These are phyloP conservation scores for Raphanus raphanistrum DNA, from an alignment of 345 rosid genomes.

Conservation along the genomic window DNA sequence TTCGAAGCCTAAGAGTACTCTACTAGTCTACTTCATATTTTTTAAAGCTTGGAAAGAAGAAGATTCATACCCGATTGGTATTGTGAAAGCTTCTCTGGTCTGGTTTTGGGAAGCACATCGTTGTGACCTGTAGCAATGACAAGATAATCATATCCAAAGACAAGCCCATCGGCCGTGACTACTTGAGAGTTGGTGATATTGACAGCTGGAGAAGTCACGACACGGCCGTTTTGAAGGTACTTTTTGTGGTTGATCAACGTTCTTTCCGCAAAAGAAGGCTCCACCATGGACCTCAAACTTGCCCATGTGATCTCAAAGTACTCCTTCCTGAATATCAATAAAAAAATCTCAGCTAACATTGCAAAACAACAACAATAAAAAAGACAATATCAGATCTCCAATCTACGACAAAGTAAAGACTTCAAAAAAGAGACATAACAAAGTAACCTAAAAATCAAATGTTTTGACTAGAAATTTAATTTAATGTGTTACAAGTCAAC, in stretches of 20 bases:
- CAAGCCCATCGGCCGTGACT: constrained; percentile 49
- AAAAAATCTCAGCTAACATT: background rate
- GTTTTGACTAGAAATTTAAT: background rate
- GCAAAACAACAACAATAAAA: background rate
- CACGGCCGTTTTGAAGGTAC: constrained; percentile 59
- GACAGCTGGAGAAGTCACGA: constrained; percentile 61
- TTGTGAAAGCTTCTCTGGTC: constrained; percentile 55
- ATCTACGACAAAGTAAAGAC: background rate
- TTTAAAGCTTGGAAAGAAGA: too few species aligned
- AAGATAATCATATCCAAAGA: constrained; percentile 67
- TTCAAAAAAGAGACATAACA: background rate
- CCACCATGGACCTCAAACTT: constrained; percentile 73
- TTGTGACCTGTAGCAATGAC: constrained; percentile 78
- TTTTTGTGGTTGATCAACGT: constrained; percentile 66
- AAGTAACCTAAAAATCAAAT: background rate
- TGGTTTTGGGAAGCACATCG: constrained; percentile 58
- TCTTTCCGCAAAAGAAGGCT: constrained; percentile 73
- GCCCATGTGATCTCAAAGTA: constrained; percentile 75
- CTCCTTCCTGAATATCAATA: constrained; percentile 52
- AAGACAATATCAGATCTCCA: background rate
- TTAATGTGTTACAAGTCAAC: background rate
- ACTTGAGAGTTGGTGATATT: constrained; percentile 63
- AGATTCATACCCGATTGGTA: constrained; percentile 52
- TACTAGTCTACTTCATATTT: too few species aligned
- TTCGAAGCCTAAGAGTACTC: too few species aligned